phyloP scores from a whole-genome alignment of 805 yeast species.

The Starmerella stellata region DNA sequence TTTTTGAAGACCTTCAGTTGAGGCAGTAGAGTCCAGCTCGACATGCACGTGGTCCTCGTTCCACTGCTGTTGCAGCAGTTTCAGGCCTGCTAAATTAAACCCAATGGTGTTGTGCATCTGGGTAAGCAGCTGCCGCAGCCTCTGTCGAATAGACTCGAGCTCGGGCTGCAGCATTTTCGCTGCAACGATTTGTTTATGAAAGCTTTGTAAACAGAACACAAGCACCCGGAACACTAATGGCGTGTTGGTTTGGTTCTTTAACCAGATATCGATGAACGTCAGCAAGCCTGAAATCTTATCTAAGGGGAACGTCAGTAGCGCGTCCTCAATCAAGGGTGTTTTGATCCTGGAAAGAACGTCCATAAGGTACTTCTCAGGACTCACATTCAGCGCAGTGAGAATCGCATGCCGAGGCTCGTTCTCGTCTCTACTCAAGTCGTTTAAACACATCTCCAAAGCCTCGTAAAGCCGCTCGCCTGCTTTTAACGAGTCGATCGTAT shows the following conservation, averaged over 20 bases:
- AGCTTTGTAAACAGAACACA: slow-evolving; percentile 53
- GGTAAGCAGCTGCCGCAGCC: slow-evolving; percentile 40
- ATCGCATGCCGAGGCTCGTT: slow-evolving; percentile 37
- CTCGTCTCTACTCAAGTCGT: slow-evolving; percentile 36
- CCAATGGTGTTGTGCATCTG: slow-evolving; percentile 47
- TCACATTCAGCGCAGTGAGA: slow-evolving; percentile 49
- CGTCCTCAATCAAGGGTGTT: slow-evolving; percentile 81
- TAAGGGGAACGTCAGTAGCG: slow-evolving; percentile 76
- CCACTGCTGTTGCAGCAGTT: slow-evolving; percentile 62
- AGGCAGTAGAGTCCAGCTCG: slow-evolving; percentile 50
- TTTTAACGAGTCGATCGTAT: slow-evolving; percentile 77
- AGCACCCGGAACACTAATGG: slow-evolving; percentile 56
- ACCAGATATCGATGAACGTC: slow-evolving; percentile 59
- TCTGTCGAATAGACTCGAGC: slow-evolving; percentile 42
- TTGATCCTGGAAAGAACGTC: slow-evolving; percentile 51
- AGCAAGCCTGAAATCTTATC: slow-evolving; percentile 59
- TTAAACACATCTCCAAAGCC: slow-evolving; percentile 66
- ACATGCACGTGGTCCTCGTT: slow-evolving; percentile 52
- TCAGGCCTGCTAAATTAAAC: slow-evolving; percentile 67
- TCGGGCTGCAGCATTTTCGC: slow-evolving; percentile 31
- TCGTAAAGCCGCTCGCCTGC: slow-evolving; percentile 89
- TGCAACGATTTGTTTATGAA: slow-evolving; percentile 58
- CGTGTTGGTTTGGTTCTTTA: slow-evolving; percentile 32
- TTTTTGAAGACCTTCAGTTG: slow-evolving; percentile 1
- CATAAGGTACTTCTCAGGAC: slow-evolving; percentile 65